phyloP scores from a whole-genome alignment of 345 rosid species.

The Corymbia maculata region DNA sequence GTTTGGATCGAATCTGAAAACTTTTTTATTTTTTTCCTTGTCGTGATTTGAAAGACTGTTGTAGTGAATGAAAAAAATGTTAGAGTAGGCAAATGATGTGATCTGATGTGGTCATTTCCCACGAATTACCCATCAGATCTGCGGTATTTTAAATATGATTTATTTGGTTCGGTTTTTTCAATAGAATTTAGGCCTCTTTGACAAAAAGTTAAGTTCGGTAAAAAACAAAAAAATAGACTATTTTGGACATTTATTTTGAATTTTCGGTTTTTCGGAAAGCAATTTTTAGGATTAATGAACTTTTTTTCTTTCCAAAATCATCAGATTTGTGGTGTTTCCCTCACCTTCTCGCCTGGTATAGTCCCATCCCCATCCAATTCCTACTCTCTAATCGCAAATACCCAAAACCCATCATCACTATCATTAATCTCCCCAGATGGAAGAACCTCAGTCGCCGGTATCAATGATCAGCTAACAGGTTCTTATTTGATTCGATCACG shows the following conservation, averaged over 20 bases:
- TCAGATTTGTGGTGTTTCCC: neutral
- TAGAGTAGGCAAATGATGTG: neutral
- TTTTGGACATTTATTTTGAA: no score
- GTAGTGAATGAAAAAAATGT: neutral
- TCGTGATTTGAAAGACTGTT: neutral
- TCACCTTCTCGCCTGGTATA: rapidly evolving
- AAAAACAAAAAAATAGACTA: rapidly evolving
- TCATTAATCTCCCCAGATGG: neutral
- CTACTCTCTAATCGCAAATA: neutral
- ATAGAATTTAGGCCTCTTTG: no score
- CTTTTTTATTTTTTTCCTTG: no score
- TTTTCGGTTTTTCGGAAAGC: rapidly evolving
- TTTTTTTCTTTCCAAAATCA: no score
- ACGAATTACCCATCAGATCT: neutral
- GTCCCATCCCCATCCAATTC: rapidly evolving
- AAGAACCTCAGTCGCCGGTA: neutral
- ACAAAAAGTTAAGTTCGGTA: no score
- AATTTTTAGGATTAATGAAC: neutral
- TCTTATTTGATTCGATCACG: neutral
- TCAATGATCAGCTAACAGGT: rapidly evolving
- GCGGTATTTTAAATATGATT: neutral
- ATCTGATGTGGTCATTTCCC: neutral
- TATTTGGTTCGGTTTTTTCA: no score
- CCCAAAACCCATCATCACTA: rapidly evolving
- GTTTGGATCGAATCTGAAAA: neutral